Evolutionary conservation across 257 asterid genomes (phyloP), one percentile per base, ranked within the genome.

Genomic region (Agastache rugosa): DNA sequence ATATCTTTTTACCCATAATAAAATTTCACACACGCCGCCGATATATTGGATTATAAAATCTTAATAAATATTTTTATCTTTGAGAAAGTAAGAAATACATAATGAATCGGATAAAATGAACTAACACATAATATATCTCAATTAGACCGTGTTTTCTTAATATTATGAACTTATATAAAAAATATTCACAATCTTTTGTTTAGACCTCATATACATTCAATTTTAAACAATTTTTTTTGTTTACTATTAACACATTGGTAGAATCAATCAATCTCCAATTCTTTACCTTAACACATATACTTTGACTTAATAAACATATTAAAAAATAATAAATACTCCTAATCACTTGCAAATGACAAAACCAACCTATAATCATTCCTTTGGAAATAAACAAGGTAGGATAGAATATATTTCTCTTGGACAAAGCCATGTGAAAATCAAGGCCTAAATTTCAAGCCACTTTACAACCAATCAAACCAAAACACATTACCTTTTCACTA

Each of bases 391-490:
- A 78, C 69, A 19, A 75, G 19, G 45, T 72, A 47, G 69, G 20
- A 39, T 48, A 74, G 41, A 54, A 54, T 48, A 82, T 47, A 64
- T 60, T 64, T 69, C 58, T 9, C 6, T 8, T 54, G 15, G 37
- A 69, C 75, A 63, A 69, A n/a, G 53, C 58, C 76, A 77, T 74
- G 80, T 66, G 79, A 63, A 76, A 77, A 59, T 62, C 74, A 39
- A 78, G 66, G 79, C 76, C 79, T 60, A 72, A 78, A 75, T 78
- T 84, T 73, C 59, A 77, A 80, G 68, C 59, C 81, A 55, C 74
- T 75, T 78, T 81, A 63, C 80, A 59, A 72, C 83, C 83, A 75
- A 81, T 56, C 76, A 78, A 75, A 80, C 64, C 65, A 60, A 73
- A 63, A 6, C 20, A 59, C 31, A 44, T 25, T 6, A 15, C 55